A percentile compares a stretch with the other conserved stretches of the same genome.
Conservation (phyloP, 441 rosid species). For the Metrosideros polymorpha region DNA sequence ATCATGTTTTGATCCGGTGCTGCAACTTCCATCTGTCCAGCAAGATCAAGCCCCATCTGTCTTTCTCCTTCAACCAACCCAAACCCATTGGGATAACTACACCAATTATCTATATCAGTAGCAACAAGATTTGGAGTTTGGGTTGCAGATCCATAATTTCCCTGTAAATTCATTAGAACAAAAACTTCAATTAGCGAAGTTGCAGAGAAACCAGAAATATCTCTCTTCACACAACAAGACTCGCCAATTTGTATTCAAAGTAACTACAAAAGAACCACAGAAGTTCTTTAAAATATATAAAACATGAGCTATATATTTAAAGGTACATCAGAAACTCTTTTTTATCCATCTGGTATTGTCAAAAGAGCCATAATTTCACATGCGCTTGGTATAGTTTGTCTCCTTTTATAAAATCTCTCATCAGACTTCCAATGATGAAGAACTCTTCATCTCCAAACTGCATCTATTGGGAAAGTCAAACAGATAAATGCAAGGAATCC, state of each 20-base stretch:
- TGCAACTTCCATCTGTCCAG: conserved; percentile 21
- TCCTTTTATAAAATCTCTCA: neutral
- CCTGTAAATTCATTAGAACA: conserved; percentile 28
- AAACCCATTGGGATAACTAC: conserved; percentile 19
- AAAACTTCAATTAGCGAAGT: neutral
- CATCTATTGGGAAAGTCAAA: neutral
- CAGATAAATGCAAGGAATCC: neutral
- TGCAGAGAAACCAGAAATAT: neutral
- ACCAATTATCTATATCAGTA: conserved; percentile 23
- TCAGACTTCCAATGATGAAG: neutral
- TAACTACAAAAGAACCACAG: neutral
- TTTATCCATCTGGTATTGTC: neutral
- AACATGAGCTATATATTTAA: neutral
- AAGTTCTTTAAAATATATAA: neutral
- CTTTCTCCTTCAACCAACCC: conserved; percentile 24
- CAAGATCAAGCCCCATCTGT: conserved; percentile 17
- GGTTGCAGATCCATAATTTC: conserved; percentile 26
- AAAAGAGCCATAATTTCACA: neutral
- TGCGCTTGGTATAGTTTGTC: neutral
- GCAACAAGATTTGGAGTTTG: conserved; percentile 20
- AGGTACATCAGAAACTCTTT: neutral
- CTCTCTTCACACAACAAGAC: neutral
- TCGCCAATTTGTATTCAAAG: neutral
- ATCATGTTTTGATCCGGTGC: conserved; percentile 27
- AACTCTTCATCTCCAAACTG: neutral